phyloP scores from a whole-genome alignment of 2,329 filamentous ascomycete species.

The Zalaria sp. region DNA sequence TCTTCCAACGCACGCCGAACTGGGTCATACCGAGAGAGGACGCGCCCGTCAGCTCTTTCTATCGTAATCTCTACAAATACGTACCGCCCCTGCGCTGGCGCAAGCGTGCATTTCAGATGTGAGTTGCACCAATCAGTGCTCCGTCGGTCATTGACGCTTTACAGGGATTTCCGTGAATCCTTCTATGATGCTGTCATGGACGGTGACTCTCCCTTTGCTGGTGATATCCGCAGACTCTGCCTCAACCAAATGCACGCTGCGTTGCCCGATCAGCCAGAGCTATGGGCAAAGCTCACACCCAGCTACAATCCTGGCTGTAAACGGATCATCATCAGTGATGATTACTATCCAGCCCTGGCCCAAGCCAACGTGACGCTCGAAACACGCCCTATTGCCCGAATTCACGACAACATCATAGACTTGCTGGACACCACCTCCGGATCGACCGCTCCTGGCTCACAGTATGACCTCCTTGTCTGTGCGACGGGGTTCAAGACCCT shows the following conservation, averaged over 20 bases:
- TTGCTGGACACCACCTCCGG: conserved; percentile 22
- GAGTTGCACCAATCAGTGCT: too few relatives aligned
- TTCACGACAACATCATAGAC: conserved; percentile 33
- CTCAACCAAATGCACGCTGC: conserved; percentile 28
- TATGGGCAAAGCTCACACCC: conserved; percentile 40
- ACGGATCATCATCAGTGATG: conserved; percentile 39
- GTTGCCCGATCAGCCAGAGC: conserved; percentile 32
- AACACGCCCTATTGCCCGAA: conserved; percentile 31
- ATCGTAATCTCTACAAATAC: conserved; percentile 32
- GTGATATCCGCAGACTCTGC: conserved; percentile 24
- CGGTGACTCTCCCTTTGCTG: conserved; percentile 23
- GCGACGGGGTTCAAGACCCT: conserved; percentile 46
- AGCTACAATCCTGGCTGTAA: conserved; percentile 42
- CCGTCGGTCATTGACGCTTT: too few relatives aligned
- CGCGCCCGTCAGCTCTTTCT: conserved; percentile 26
- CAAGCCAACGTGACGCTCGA: conserved; percentile 36
- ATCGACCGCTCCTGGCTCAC: conserved; percentile 9
- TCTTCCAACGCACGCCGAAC: conserved; percentile 46
- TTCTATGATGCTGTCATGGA: conserved; percentile 32
- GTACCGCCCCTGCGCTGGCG: conserved; percentile 36
- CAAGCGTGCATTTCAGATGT: conserved; percentile 37
- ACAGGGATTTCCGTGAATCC: conserved; percentile 33
- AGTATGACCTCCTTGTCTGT: conserved; percentile 42
- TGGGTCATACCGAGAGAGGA: conserved; percentile 44
- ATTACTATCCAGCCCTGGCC: conserved; percentile 39